Base-by-base conservation (phyloP, 1,284 basidiomycete species). In the Trametes versicolor region DNA sequence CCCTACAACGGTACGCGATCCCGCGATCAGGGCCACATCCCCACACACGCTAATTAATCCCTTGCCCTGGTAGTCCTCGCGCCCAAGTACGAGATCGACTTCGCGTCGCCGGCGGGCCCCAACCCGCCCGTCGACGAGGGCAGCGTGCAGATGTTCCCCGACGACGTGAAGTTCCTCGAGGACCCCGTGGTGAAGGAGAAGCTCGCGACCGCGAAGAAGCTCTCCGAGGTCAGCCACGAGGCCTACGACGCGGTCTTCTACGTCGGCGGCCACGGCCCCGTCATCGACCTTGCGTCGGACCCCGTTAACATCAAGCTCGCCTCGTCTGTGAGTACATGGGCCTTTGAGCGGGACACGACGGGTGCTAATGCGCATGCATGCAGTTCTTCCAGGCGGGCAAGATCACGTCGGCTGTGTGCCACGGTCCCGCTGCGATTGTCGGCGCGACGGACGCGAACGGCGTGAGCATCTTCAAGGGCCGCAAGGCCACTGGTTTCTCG, bases 231-330 rank as follows among this genome's bases (percentile, higher is more conserved):
- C 70, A 82, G 85, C 57, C 77, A 76, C 3, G 75, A 79, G 15
- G 87, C 91, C 68, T 95, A 92, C 72, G 88, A 84, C 61, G 93
- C 88, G 15, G 80, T 95, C 66, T 95, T 93, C 78, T 93, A 93
- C 75, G 83, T 91, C 58, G 93, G 93, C 50, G 93, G 88, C 36
- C 90, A 92, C 72, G 90, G 90, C 2, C 90, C 91, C 17, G 85
- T 89, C 52, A 79, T 93, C 52, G 92, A 93, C 74, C 82, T 94
- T 25, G 77, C 91, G 2, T 70, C 70, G 27, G 88, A 93, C 76
- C 75, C 81, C 1, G 76, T 78, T 48, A 91, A 90, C 77, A 83
- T 82, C 69, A 82, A 85, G 69, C 81, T 93, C 50, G 85, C 84
- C 19, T 83, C 84, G 34, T 77, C 87, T 65, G 89, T 87, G 70